phyloP scores from a whole-genome alignment of 805 yeast genomes.

The Yarrowia yakushimensis region DNA sequence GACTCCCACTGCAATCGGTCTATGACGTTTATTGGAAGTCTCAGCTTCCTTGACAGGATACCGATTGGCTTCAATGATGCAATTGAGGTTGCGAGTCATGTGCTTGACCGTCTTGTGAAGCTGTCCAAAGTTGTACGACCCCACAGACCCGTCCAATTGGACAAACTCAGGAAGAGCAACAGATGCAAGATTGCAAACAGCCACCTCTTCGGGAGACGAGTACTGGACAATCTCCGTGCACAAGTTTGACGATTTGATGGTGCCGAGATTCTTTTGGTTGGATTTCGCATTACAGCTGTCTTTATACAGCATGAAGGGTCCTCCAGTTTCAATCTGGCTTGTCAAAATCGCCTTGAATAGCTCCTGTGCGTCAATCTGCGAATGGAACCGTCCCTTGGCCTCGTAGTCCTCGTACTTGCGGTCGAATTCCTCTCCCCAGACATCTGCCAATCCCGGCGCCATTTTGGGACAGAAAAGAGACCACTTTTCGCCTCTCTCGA shows the following conservation, averaged over 20 bases:
- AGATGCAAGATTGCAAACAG: conserved; percentile 93
- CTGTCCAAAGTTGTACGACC: conserved; percentile 58
- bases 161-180: conserved; percentile 79
- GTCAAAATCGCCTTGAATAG: conserved; percentile 82
- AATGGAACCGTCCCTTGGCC: conserved; percentile 53
- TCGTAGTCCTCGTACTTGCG: conserved; percentile 67
- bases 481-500: conserved; percentile 73
- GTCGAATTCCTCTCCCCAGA: conserved; percentile 76
- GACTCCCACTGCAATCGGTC: conserved; percentile 92
- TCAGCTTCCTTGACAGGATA: conserved; percentile 77
- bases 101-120: conserved; percentile 73
- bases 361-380: conserved; percentile 72
- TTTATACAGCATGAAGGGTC: conserved; percentile 89
- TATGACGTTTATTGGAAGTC: conserved; percentile 64
- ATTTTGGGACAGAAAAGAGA: conserved; percentile 80
- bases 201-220: conserved; percentile 80
- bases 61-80: conserved; percentile 71
- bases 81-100: conserved; percentile 69
- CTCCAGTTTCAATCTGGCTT: conserved; percentile 92
- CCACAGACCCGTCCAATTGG: conserved; percentile 40
- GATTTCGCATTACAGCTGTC: conserved; percentile 86
- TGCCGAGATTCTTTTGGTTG: conserved; percentile 85
- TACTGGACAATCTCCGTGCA: conserved; percentile 92
- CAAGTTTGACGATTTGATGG: conserved; percentile 84
- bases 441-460: conserved; percentile 78